These are phyloP conservation scores for Aureobasidium subglaciale DNA, from an alignment of 2,329 filamentous ascomycete species.

Conservation along the genomic window DNA sequence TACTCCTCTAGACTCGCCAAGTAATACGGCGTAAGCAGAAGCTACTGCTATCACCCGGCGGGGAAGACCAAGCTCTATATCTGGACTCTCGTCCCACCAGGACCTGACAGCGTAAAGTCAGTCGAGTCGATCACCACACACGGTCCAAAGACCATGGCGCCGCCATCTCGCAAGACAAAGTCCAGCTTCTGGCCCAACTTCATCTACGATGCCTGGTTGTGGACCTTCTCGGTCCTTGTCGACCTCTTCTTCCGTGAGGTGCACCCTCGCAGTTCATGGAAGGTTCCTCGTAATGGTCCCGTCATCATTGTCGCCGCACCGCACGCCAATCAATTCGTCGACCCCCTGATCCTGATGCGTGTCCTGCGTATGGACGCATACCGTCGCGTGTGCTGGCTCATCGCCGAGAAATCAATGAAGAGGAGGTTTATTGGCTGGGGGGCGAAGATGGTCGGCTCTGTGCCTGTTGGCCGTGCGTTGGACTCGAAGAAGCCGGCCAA, in stretches of 20 bases:
- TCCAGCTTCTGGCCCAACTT: conserved; percentile 18
- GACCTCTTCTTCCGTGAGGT: conserved; percentile 98
- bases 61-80: neutral
- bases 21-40: neutral
- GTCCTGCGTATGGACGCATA: conserved; percentile 79
- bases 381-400: conserved; percentile 84
- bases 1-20: neutral
- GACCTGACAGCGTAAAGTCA: neutral
- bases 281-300: conserved; percentile 79
- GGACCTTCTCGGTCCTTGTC: conserved; percentile 72
- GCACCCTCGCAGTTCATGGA: conserved; percentile 90
- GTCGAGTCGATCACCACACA: neutral
- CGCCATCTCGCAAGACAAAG: neutral
- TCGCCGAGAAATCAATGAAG: conserved; percentile 91
- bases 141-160: conserved; percentile 4
- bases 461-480: conserved; percentile 88
- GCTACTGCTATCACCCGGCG: neutral
- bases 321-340: conserved; percentile 97
- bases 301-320: conserved; percentile 94
- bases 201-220: conserved; percentile 66
- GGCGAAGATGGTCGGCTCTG: conserved; percentile 75
- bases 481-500: conserved; percentile 74
- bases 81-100: neutral
- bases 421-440: conserved; percentile 82
- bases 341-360: conserved; percentile 87